Evolutionary conservation across 208 protist genomes (phyloP), one percentile per base, ranked within the genome.

Genomic region (Trypanosoma brucei): DNA sequence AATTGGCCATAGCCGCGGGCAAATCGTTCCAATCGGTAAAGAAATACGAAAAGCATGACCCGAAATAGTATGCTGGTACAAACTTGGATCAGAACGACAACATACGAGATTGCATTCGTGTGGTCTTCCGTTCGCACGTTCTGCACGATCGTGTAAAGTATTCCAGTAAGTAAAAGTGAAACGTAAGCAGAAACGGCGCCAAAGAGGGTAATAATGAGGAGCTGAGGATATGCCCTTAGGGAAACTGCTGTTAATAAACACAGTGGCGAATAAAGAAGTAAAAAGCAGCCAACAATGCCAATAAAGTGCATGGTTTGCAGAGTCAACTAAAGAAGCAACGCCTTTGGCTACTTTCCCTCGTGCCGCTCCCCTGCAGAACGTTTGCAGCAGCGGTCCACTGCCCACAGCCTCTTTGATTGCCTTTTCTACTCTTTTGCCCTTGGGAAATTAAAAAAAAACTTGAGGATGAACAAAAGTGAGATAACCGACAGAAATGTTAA

Each of bases 41-140:
- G 65, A 7, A 36, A 46, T 46, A 76, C 48, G 38, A 84, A 40
- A 33, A 74, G 48, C 8, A 31, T 37, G 6, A 65, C 51, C 35
- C 78, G 79, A 2, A 62, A n/a, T n/a, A 53, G 39, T 31, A 52
- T 77, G 42, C 65, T 62, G 0, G 70, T 22, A 0, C 59, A 14
- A 14, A 78, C 68, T 38, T 81, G 61, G 4, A 71, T 33, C 31
- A 80, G 0, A 7, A 86, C 54, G 45, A 81, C 37, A 22, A 60
- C 40, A 3, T 60, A 49, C 0, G 76, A 53, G 1, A 37, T 33
- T 7, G 64, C 22, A 2, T 37, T 46, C 3, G 55, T 53, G 22
- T 65, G 31, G 9, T n/a, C 39, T 8, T 13, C 31, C 30, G 22
- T 44, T 52, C 50, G 62, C 4, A 51, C 8, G 3, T 33, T 34